A percentile compares a stretch with the other conserved stretches of the same genome.
These are phyloP conservation scores for Diplocarpon rosae DNA, from an alignment of 2,329 filamentous ascomycete genomes.

Conservation along the genomic window DNA sequence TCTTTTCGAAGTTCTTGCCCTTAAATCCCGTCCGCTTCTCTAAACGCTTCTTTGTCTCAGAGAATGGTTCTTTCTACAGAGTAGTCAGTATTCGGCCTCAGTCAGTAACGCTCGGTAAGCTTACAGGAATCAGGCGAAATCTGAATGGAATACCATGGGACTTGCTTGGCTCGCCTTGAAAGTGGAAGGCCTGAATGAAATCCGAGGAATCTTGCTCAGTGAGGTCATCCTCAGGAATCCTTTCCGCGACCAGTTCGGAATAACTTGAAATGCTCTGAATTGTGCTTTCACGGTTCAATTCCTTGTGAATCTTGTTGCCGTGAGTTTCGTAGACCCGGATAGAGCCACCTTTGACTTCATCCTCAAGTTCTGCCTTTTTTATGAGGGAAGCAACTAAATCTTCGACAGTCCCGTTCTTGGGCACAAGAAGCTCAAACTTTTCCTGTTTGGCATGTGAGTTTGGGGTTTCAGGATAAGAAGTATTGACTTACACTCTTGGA, in stretches of 20 bases:
- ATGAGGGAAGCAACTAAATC: conserved; percentile 68
- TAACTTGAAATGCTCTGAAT: conserved; percentile 25
- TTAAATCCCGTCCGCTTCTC: conserved; percentile 90
- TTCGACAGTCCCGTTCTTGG: conserved; percentile 70
- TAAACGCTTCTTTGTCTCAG: conserved; percentile 86
- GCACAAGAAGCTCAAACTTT: conserved; percentile 69
- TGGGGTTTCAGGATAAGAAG: neutral
- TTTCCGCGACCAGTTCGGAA: conserved; percentile 69
- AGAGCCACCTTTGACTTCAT: conserved; percentile 56
- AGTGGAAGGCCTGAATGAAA: conserved; percentile 77
- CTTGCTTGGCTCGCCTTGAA: conserved; percentile 78
- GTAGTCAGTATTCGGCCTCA: no score
- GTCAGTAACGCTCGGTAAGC: conserved; percentile 16
- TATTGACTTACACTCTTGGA: conserved; percentile 62
- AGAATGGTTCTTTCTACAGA: conserved; percentile 66
- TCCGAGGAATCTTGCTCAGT: conserved; percentile 40
- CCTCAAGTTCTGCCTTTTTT: conserved; percentile 69
- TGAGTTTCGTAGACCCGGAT: conserved; percentile 78
- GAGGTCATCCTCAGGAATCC: conserved; percentile 61
- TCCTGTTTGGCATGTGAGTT: conserved; percentile 42
- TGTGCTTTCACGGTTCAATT: conserved; percentile 43
- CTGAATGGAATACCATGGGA: conserved; percentile 84
- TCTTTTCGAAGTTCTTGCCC: conserved; percentile 97
- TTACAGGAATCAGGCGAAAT: conserved; percentile 72
- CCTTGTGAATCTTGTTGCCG: conserved; percentile 72